phyloP scores from a whole-genome alignment of 352 stramenopile genomes.

The Thraustotheca clavata region DNA sequence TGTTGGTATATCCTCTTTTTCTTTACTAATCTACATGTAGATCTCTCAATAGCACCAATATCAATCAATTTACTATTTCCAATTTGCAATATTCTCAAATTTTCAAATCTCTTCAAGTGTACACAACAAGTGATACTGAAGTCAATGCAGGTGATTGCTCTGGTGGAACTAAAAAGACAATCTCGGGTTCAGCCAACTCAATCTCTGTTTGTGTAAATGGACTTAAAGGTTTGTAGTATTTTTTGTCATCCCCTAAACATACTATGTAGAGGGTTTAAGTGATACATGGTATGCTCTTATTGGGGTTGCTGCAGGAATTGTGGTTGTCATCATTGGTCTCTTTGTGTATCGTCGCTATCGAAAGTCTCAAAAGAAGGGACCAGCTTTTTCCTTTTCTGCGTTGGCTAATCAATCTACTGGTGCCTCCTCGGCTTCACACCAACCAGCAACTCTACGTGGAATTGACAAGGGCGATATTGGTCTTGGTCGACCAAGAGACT shows the following conservation, averaged over 20 bases:
- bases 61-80: background rate
- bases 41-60: background rate
- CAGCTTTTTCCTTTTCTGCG: conserved; percentile 5
- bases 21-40: background rate
- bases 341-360: conserved; percentile 7
- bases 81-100: background rate
- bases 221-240: background rate
- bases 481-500: background rate
- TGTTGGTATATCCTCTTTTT: background rate
- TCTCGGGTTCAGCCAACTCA: background rate
- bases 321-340: conserved; percentile 5
- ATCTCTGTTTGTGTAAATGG: conserved; percentile 13
- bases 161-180: background rate
- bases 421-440: background rate
- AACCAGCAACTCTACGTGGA: background rate
- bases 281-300: conserved; percentile 2
- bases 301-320: background rate
- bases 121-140: background rate
- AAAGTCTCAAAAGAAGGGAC: background rate
- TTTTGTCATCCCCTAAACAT: background rate
- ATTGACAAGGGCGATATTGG: background rate
- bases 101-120: background rate
- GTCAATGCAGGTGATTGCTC: background rate
- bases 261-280: background rate
- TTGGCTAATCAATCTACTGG: background rate